Base-by-base conservation (phyloP, 192 early-diverging fungal species). In the Piromyces finnis region DNA sequence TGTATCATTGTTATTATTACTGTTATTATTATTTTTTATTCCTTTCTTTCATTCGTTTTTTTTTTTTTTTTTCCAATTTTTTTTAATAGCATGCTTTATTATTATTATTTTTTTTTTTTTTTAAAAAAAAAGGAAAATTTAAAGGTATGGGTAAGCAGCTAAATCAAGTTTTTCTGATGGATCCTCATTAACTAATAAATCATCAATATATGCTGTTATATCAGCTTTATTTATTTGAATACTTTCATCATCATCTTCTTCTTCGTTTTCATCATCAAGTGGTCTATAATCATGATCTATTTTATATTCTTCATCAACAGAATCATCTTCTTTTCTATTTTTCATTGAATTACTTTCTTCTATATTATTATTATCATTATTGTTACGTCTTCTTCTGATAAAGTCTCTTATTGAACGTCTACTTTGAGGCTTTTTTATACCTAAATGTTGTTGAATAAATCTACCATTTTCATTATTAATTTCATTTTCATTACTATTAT, bases 101-200 rank as follows among this genome's bases (percentile, higher is more conserved):
- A n/a, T n/a, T n/a, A n/a, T n/a, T n/a, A n/a, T n/a, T n/a, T n/a
- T n/a, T n/a, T n/a, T n/a, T n/a, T n/a, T n/a, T n/a, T n/a, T n/a
- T n/a, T n/a, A n/a, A n/a, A n/a, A n/a, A n/a, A n/a, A n/a, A n/a
- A n/a, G n/a, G n/a, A n/a, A n/a, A 68, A 22, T 51, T 37, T 32
- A 29, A 81, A 82, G 30, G 11, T 82, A 32, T 82, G 80, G 51
- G 9, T 68, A 68, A n/a, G 51, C 51, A 68, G 51, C 51, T n/a
- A 68, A 68, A 68, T 68, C 51, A n/a, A 68, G n/a, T 11, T 68
- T 68, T 68, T 68, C 51, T n/a, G 51, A n/a, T 68, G 51, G 51
- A 68, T 68, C 51, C n/a, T 68, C 51, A 26, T 68, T 68, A 68
- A 68, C 51, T n/a, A 68, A 68, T 68, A 68, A 68, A 68, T 68